Percentiles rank a stretch among this genome's conserved stretches.
phyloP scores from a whole-genome alignment of 2,329 filamentous ascomycete genomes.

The Paraconiothyrium brasiliense region DNA sequence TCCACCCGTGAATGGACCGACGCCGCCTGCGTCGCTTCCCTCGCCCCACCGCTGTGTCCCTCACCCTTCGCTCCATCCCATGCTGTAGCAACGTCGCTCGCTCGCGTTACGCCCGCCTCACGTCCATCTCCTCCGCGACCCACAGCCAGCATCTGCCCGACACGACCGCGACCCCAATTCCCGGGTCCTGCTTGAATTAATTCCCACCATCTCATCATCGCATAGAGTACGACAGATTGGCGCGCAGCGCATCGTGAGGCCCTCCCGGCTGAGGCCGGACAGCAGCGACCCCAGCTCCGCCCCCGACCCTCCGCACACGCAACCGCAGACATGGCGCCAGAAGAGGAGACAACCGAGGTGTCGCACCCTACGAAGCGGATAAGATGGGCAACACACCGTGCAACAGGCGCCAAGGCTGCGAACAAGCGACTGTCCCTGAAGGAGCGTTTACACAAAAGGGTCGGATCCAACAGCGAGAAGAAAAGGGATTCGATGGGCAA shows the following conservation, averaged over 20 bases:
- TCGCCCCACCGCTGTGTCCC: conserved; percentile 21
- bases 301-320: conserved; percentile 30
- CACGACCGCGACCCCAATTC: conserved; percentile 16
- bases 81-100: conserved; percentile 24
- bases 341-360: conserved; percentile 55
- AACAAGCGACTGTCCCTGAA: conserved; percentile 86
- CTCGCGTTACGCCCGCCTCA: conserved; percentile 24
- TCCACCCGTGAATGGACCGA: conserved; percentile 16
- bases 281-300: conserved; percentile 35
- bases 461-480: conserved; percentile 72
- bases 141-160: conserved; percentile 29
- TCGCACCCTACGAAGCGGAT: conserved; percentile 77
- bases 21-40: conserved; percentile 12
- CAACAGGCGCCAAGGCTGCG: conserved; percentile 76
- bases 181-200: conserved; percentile 19
- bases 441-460: conserved; percentile 73
- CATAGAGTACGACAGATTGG: conserved; percentile 38
- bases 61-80: conserved; percentile 17
- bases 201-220: conserved; percentile 15
- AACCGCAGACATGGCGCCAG: conserved; percentile 36
- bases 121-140: conserved; percentile 31
- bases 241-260: conserved; percentile 39
- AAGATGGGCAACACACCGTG: conserved; percentile 95
- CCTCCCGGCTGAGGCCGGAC: conserved; percentile 51
- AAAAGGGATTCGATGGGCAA: conserved; percentile 52